Base-by-base conservation (phyloP, 257 asterid species). In the Fraxinus pennsylvanica region DNA sequence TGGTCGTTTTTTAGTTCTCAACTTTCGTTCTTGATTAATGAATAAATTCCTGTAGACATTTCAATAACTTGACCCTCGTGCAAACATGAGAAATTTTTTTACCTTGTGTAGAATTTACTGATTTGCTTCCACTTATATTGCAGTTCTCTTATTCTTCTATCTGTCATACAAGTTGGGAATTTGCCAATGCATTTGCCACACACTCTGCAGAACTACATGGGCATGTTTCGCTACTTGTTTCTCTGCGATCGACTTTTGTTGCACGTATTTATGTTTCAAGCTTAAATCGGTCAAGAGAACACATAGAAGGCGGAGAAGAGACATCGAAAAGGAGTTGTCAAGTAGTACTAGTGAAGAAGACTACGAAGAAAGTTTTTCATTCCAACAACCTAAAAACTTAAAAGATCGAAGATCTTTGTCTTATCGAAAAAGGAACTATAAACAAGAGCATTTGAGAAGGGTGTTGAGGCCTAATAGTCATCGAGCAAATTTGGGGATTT, bases 81-180 rank as follows among this genome's bases (percentile, higher is more conserved):
- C 67, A 8, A 57, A 21, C 67, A 19, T 21, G 12, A 57, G 25
- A 6, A 6, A 6, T n/a, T n/a, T 47, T 15, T 22, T 59, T 59
- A 59, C 13, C 67, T 6, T 57, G 66, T 19, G 29, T 22, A 17
- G 9, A 8, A 10, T 43, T 61, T 9, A 50, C 57, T 45, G 41
- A 66, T n/a, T 13, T 32, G 27, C 57, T 71, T 65, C 27, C 69
- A 25, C 17, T 50, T 33, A 73, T 22, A 10, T 32, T 86, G 92
- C 97, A 94, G 97, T 92, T 52, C 84, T 92, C 29, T 73, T 92
- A 25, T 91, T 90, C 90, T 83, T 92, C 66, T 94, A 88, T 74
- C 81, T 94, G n/a, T n/a, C 89, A 33, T 89, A 80, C 92, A 90
- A 88, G 84, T 76, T 94, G 86, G 97, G 97, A 9, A 87, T 94